A percentile compares a stretch with the other conserved stretches of the same genome.
Evolutionary conservation across 495 filamentous ascomycete species (phyloP).

Genomic region (Penicillium paradoxum): DNA sequence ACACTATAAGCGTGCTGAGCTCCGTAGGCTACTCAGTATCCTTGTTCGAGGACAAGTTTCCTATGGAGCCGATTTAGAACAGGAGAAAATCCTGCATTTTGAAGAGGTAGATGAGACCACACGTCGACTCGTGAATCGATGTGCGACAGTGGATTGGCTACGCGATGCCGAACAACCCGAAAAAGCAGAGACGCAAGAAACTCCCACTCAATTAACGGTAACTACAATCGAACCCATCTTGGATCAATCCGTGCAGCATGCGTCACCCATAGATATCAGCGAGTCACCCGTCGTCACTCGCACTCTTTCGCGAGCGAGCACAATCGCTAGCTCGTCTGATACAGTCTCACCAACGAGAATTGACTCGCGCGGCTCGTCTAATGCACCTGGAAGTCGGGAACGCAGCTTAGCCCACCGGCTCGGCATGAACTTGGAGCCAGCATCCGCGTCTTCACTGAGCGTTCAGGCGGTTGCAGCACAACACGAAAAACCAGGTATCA

Average conservation of each 20-base stretch:
- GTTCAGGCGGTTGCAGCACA: slow-evolving; percentile 74
- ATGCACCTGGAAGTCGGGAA: slow-evolving; percentile 16
- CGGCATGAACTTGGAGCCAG: slow-evolving; percentile 45
- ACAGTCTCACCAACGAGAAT: slow-evolving; percentile 27
- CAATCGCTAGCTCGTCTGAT: slow-evolving; percentile 25
- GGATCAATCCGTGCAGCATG: slow-evolving; percentile 12
- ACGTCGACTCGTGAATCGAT: slow-evolving; percentile 72
- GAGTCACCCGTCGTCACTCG: slow-evolving; percentile 25
- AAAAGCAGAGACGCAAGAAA: slow-evolving; percentile 7
- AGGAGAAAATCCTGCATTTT: slow-evolving; percentile 67
- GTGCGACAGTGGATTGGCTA: slow-evolving; percentile 80
- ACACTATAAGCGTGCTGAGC: slow-evolving; percentile 87
- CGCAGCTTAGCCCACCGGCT: slow-evolving; percentile 30
- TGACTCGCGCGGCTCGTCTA: slow-evolving; percentile 25
- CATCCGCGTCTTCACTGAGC: slow-evolving; percentile 52
- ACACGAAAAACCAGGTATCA: slow-evolving; percentile 77
- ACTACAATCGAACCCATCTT: slow-evolving; percentile 24
- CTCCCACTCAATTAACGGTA: slow-evolving; percentile 6
- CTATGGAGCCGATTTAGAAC: slow-evolving; percentile 27
- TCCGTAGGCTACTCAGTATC: slow-evolving; percentile 66
- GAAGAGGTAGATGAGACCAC: slow-evolving; percentile 90
- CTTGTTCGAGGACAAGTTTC: slow-evolving; percentile 47
- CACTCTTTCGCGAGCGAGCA: slow-evolving; percentile 44
- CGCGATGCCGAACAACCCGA: slow-evolving; percentile 32
- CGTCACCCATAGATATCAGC: slow-evolving; percentile 24